Evolutionary conservation across 1,284 basidiomycete species (phyloP), one percentile per base, ranked within the genome.

Genomic region (Anthracocystis setariae): DNA sequence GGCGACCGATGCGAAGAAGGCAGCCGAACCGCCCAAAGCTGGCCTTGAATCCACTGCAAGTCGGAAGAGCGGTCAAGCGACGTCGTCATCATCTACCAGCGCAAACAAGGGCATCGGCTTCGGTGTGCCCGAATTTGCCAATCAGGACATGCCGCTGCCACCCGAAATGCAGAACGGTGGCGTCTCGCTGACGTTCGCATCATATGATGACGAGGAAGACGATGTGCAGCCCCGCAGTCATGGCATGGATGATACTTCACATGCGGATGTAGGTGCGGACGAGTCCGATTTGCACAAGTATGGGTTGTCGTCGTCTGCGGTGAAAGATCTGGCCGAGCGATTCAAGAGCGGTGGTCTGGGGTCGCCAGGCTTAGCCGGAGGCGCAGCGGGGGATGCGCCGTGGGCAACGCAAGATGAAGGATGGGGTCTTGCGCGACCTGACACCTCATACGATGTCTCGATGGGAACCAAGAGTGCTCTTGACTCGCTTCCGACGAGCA

Each of bases 131-230:
- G 32, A 21, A 7, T 25, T 37, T 5, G 20, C 44, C 3, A 27
- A 24, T 32, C 43, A 23, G n/a, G 29, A 42, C 5, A 18, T 40
- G 3, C 20, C 21, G 17, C 35, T 32, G 13, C 37, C 38, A 13
- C 35, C 57, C 1, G 45, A 35, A 10, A 32, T 35, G 18, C 43
- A 51, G 13, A 48, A 62, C 29, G 52, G 48, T 1, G 60, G 57
- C 25, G 64, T 74, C n/a, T 74, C 73, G 42, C 73, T 74, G 23
- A 73, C 73, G 13, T 74, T 74, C 49, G 73, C 64, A 15, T 74
- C 73, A 1, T 68, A 68, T 37, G 69, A 74, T 25, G 73, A 74
- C 20, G 68, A 74, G 20, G 73, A 74, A 17, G 68, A 72, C 5
- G 73, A 72, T 3, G 59, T 61, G 4, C 64, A 57, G n/a, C 53